Base-by-base conservation (phyloP, 2,329 filamentous ascomycete genomes). In the Neocatenulostroma microsporum region DNA sequence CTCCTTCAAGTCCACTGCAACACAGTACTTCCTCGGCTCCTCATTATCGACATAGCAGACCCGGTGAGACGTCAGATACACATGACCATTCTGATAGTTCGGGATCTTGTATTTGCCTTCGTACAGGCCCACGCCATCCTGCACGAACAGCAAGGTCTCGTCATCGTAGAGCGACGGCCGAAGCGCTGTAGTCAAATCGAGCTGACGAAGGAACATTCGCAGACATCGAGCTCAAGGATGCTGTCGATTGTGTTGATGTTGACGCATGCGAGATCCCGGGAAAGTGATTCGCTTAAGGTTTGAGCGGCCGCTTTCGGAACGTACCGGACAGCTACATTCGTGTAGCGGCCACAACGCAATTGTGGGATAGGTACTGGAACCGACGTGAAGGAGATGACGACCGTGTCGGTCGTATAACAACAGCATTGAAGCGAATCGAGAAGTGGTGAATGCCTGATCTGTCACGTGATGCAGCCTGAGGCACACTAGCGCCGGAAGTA, bases 51-150 rank as follows among this genome's bases (percentile, higher is more conserved):
- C 84, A 58, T 96, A 98, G 68, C 89, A 98, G 44, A 86, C 79
- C 36, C 91, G 83, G 63, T 96, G 89, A 7, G 91, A 94, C 13
- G 91, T 98, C 62, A 98, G 63, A 60, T 98, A 98, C 37, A 91
- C 86, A 66, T 95, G 87, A 34, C 91, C 91, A 67, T 94, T 86
- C 60, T 98, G 91, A 49, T 93, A 86, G 56, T 88, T 80, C 23
- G 85, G 82, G 37, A 98, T 81, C 68, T 98, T 98, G 69, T 81
- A 91, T 68, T 95, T 96, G 51, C 91, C 91, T 73, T 96, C 86
- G 68, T 98, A 98, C 44, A 98, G 72, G 50, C 91, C 91, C 54
- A 98, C 88, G 62, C 86, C 88, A 72, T 96, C 88, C 68, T 96
- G 89, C 40, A 98, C 89, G 66, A 94, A 96, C 42, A 98, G 74